These are phyloP conservation scores for Auriscalpium orientale DNA, from an alignment of 768 basidiomycete genomes.

Conservation along the genomic window DNA sequence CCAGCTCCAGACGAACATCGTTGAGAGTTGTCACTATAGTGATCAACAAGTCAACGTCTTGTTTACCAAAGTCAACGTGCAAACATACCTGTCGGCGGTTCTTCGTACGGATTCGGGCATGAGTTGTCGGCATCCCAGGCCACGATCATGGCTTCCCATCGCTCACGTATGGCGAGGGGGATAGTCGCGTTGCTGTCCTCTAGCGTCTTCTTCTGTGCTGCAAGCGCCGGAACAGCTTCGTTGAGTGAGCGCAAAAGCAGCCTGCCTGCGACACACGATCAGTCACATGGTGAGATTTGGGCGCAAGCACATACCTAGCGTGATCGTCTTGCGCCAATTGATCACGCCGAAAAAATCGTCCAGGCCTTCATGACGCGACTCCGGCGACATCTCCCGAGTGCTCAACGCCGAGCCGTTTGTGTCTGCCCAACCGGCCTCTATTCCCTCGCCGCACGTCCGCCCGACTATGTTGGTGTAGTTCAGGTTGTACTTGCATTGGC, in stretches of 20 bases:
- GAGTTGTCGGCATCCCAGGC: neutral
- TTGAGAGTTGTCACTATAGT: neutral
- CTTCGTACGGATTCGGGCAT: neutral
- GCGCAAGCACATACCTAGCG: neutral
- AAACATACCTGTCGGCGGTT: neutral
- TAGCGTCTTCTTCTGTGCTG: neutral
- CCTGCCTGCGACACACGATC: neutral
- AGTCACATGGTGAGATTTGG: neutral
- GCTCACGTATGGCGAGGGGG: neutral
- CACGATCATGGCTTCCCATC: neutral
- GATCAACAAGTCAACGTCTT: neutral
- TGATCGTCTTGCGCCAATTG: neutral
- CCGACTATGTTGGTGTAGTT: neutral
- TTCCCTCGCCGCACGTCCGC: neutral
- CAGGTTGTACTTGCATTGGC: constrained; percentile 21
- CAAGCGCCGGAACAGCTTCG: neutral
- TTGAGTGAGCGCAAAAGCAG: neutral
- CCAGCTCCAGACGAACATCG: neutral
- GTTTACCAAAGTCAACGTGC: neutral
- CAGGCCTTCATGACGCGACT: neutral
- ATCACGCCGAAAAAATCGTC: neutral
- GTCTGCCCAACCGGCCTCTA: neutral
- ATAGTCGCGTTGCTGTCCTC: neutral
- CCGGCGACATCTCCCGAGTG: neutral
- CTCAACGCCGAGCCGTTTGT: neutral